Percentiles rank a stretch among this genome's conserved stretches.
Evolutionary conservation across 2,329 filamentous ascomycete genomes (phyloP).

Genomic region (Aspergillus sp.): DNA sequence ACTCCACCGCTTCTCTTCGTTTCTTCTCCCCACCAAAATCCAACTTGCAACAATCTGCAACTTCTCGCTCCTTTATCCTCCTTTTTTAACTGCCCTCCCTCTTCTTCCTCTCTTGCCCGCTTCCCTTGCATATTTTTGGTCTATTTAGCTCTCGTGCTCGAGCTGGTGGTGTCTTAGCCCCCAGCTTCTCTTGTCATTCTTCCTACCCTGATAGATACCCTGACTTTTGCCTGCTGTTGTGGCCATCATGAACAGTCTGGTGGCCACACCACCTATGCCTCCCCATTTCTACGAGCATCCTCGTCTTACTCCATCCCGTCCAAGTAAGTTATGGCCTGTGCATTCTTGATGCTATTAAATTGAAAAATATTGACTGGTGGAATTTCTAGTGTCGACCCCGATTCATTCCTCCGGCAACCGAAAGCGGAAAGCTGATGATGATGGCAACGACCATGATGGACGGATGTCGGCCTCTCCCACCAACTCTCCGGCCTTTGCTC

Average conservation of each 20-base stretch:
- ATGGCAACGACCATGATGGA: slow-evolving; percentile 56
- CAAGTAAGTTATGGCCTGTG: slow-evolving; percentile 40
- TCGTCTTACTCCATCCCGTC: slow-evolving; percentile 52
- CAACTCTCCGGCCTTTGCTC: slow-evolving; percentile 66
- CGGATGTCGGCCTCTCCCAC: slow-evolving; percentile 87
- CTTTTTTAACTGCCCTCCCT: background rate
- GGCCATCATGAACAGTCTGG: slow-evolving; percentile 53
- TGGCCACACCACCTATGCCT: slow-evolving; percentile 51
- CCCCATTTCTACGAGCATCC: slow-evolving; percentile 55
- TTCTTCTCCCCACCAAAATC: slow-evolving; percentile 8
- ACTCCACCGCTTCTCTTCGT: slow-evolving; percentile 25
- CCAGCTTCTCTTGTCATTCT: slow-evolving; percentile 11
- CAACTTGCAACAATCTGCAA: background rate
- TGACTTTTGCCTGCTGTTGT: slow-evolving; percentile 12
- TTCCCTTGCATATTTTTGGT: slow-evolving; percentile 5
- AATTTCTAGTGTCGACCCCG: slow-evolving; percentile 30
- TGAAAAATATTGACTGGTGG: background rate
- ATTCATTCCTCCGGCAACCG: slow-evolving; percentile 39
- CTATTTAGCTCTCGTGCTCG: slow-evolving; percentile 4
- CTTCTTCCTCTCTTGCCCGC: slow-evolving; percentile 3
- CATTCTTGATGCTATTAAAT: slow-evolving; percentile 4
- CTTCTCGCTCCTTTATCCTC: slow-evolving; percentile 5
- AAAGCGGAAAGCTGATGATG: slow-evolving; percentile 84
- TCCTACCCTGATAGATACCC: slow-evolving; percentile 2
- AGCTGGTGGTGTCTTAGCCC: background rate